Base-by-base conservation (phyloP, 441 rosid species). In the Corymbia calophylla region DNA sequence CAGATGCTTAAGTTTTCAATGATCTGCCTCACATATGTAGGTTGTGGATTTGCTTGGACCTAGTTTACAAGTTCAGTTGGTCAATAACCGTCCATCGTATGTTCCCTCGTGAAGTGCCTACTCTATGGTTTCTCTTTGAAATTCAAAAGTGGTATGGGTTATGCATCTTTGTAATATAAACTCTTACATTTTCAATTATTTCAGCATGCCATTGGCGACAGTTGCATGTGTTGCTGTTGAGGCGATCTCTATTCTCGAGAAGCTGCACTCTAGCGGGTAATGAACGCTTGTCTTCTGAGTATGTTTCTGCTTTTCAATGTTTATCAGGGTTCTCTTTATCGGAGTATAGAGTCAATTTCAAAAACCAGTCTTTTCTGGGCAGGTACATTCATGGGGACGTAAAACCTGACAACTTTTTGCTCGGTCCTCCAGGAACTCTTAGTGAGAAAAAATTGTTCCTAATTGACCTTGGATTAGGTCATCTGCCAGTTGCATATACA, bases 191-290 rank as follows among this genome's bases (percentile, higher is more conserved):
- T 55, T 56, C 47, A 25, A 21, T 31, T 27, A 18, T 58, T 58
- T 18, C 88, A 89, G 88, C 60, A 86, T 86, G 86, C 73, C 88
- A 25, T 39, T 86, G 35, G 88, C 55, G 87, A 54, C 66, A 87
- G 88, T 89, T 68, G 90, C 90, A 12, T 86, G 88, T 51, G 87
- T 89, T 66, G 90, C 90, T 1, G 55, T 86, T 53, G 90, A 89
- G 56, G 60, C 90, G 19, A 86, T 89, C 23, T 89, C 90, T 21
- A 89, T 89, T 60, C 68, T 89, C 0, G 77, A 89, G 90, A 89
- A 89, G 90, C 53, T 89, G 86, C 90, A 89, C 73, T 64, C 90
- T 31, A 89, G 86, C 66, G 90, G 90, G 90, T 89, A 86, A 62
- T 77, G 51, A n/a, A 77, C 2, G 84, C 2, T 13, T 49, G 25